These are phyloP conservation scores for Dicorynia guianensis DNA, from an alignment of 306 rosid genomes.

Conservation along the genomic window DNA sequence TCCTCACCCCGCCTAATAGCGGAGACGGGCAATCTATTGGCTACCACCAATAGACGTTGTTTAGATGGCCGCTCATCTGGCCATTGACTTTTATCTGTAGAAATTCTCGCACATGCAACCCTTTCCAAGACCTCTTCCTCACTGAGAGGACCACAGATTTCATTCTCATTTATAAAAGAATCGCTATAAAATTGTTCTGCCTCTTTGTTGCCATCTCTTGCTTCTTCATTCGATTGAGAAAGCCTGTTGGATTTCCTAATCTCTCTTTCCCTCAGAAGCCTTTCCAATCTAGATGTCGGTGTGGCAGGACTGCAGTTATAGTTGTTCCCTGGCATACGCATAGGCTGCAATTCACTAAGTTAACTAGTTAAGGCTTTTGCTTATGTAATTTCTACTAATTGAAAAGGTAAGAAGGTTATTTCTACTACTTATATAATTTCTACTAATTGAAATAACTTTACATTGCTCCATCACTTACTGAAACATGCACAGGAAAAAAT, in stretches of 20 bases:
- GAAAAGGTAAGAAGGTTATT: background rate
- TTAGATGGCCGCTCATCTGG: conserved; percentile 63
- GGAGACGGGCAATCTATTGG: conserved; percentile 93
- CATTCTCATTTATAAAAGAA: conserved; percentile 42
- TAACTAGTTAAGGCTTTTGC: conserved; percentile 5
- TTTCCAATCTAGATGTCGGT: conserved; percentile 84
- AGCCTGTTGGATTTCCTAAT: conserved; percentile 65
- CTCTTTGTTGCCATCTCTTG: conserved; percentile 55
- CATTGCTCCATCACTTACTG: conserved; percentile 15
- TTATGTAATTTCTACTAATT: conserved; percentile 31
- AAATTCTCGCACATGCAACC: conserved; percentile 36
- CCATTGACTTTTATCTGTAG: conserved; percentile 55
- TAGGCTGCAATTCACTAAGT: conserved; percentile 43
- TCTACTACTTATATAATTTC: conserved; percentile 7
- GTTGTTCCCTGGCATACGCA: conserved; percentile 75
- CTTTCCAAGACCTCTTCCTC: conserved; percentile 69
- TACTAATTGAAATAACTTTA: conserved; percentile 25
- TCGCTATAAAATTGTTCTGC: conserved; percentile 54
- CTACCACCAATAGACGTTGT: conserved; percentile 89
- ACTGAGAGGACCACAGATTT: conserved; percentile 34
- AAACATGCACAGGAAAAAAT: conserved; percentile 27
- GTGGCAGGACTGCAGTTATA: conserved; percentile 66
- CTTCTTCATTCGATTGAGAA: conserved; percentile 54
- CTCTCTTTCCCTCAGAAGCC: conserved; percentile 95
- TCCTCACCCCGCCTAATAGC: conserved; percentile 87